Evolutionary conservation across 1,284 basidiomycete genomes (phyloP), one percentile per base, ranked within the genome.

Genomic region (Ustilago shanxiensis): DNA sequence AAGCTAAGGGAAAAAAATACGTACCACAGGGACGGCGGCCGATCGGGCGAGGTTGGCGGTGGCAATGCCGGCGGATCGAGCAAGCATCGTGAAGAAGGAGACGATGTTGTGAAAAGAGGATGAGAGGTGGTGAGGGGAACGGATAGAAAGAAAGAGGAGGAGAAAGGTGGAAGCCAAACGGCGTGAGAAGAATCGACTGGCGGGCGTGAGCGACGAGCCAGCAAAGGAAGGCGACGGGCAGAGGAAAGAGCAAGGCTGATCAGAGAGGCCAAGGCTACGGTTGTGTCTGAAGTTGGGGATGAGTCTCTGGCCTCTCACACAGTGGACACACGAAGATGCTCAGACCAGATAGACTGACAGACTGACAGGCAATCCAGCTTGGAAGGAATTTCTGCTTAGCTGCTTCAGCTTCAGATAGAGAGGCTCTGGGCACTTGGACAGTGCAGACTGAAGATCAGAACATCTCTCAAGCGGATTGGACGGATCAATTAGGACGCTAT

Each of bases 1-100:
- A n/a, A n/a, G n/a, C n/a, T 33, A 20, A 51, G 33, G 39, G 26
- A 57, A 41, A 60, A 51, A 29, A 31, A 70, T 64, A 82, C 82
- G 69, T 80, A 83, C 82, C 76, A 81, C 73, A 55, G 81, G 74
- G 67, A 72, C 69, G 60, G 70, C 75, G 66, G 82, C 79, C 72
- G 81, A 77, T 66, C 81, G 81, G 68, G 82, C 81, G 72, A 84
- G 75, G 77, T 84, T 83, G 76, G 80, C 82, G 72, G 81, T 77
- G 69, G 82, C 79, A 76, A 83, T 74, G 76, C 82, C 82, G 60
- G 80, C 76, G 67, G 81, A 80, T 60, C 82, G 79, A 81, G 82
- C 78, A 68, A 84, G 79, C 82, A 84, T 84, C 71, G 77, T 74
- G 75, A 60, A 51, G 51, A 37, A 16, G 60, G 54, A 37, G 59